Evolutionary conservation across 169 alveolate genomes (phyloP), one percentile per base, ranked within the genome.

Genomic region (Eimeria maxima): DNA sequence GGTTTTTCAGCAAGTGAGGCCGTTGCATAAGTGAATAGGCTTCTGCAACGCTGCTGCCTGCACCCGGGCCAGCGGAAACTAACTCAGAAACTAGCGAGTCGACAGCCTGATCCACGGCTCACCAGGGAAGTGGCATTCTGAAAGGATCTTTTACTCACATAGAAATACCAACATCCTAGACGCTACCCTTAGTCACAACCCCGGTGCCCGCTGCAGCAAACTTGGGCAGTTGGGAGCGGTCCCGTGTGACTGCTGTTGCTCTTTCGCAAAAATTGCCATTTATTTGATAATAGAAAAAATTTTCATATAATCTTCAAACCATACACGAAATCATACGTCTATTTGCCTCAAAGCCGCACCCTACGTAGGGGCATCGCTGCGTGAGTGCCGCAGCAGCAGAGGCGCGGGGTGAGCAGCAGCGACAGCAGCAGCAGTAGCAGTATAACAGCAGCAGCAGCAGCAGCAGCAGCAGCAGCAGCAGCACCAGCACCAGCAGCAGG

Each of bases 401-500:
- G 60, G 93, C 80, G 80, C 57, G 93, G 93, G 60, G 71, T 83
- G 92, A 86, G 93, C 81, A 86, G 93, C 81, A 50, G 86, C 60
- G 63, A 38, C 84, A 44, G 92, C 92, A 84, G 74, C 92, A 84
- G 92, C 90, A 84, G 92, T 78, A 86, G 93, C 92, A 78, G 84
- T 55, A 44, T n/a, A 44, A 76, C 92, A 57, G 55, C 93, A 86
- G 93, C 91, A 83, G 63, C 86, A 74, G 93, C 93, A 86, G 93
- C 93, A 50, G 93, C 47, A 16, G 47, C 91, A 83, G 91, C 91
- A 83, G 74, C 90, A 81, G 69, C 93, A 63, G 78, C 93, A 86
- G 93, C 93, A 86, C 47, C 93, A 86, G 80, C 93, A 86, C 55
- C 93, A 86, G 93, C 93, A 60, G 80, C 93, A 38, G 93, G 80